Base-by-base conservation (phyloP, 1,284 basidiomycete genomes). In the Butyriboletus appendiculatus region DNA sequence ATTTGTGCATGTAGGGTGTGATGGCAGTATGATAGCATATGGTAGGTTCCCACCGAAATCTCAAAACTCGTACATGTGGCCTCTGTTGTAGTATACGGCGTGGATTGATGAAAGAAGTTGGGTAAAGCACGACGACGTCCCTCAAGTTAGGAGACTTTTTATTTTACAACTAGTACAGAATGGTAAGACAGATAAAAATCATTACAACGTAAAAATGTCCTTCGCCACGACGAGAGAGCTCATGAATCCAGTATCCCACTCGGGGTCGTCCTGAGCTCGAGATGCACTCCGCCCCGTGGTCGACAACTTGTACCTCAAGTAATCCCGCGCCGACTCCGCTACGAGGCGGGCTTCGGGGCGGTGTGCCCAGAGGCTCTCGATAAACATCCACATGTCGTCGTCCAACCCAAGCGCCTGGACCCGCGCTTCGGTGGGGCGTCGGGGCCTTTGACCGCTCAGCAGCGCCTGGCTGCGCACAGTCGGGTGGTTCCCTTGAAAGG, bases 331-430 rank as follows among this genome's bases (percentile, higher is more conserved):
- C 32, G 65, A 61, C 39, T 44, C 50, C 2, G 67, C 67, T 5
- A 64, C 59, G 4, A 57, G 59, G 6, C 68, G 65, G 6, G 42
- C 55, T n/a, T 68, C 63, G 6, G 67, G 65, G 10, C 57, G 55
- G 10, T 66, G 65, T 9, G 54, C 45, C 68, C 65, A 67, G 1
- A 69, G 55, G 30, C 45, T 52, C 43, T 50, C 43, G 37, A 69
- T 59, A 10, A 70, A 59, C 50, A 20, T 18, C 66, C 68, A 69
- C 50, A 69, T 53, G 20, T 68, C 65, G 24, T 66, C 56, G 38
- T 70, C 67, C 37, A 70, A 4, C 42, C 61, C 68, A 9, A 63
- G 59, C 20, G 28, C 34, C 12, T 12, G 28, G 30, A 16, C 39
- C 16, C 45, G 49, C 11, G 35, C 3, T 3, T 57, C 53, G 7